A percentile compares a stretch with the other conserved stretches of the same genome.
phyloP scores from a whole-genome alignment of 495 filamentous ascomycete species.

The Podospora pseudocomata region DNA sequence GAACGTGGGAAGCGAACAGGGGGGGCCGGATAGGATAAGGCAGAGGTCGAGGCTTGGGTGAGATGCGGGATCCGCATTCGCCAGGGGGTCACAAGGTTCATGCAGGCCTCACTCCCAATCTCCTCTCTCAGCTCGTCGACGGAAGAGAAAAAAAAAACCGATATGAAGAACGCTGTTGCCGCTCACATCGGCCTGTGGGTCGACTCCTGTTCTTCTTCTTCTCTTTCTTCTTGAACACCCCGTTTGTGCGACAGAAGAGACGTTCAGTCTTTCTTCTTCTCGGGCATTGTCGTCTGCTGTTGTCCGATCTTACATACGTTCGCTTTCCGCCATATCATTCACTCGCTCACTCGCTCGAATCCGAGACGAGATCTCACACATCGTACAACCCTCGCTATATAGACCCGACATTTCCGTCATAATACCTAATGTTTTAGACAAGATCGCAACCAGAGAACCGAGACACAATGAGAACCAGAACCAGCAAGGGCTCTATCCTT shows the following conservation, averaged over 20 bases:
- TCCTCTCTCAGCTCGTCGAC: not conserved
- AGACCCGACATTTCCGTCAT: not conserved
- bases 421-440: constrained; percentile 19
- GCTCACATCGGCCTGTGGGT: not conserved
- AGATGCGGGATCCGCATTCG: not conserved
- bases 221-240: not conserved
- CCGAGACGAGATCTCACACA: not conserved
- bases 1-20: not conserved
- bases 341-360: constrained; percentile 3
- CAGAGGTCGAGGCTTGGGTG: not conserved
- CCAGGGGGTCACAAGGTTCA: constrained; percentile 1
- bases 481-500: constrained; percentile 12
- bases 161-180: not conserved
- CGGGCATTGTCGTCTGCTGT: not conserved
- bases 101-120: constrained; percentile 3
- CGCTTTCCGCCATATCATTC: not conserved
- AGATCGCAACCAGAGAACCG: not conserved
- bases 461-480: constrained; percentile 26
- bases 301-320: constrained; percentile 1
- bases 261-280: not conserved
- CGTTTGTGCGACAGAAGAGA: not conserved
- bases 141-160: not conserved
- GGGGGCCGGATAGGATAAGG: not conserved
- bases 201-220: not conserved
- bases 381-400: constrained; percentile 3